A percentile compares a stretch with the other conserved stretches of the same genome.
Conservation (phyloP, 345 rosid species). For the Eutrema yunnanense region DNA sequence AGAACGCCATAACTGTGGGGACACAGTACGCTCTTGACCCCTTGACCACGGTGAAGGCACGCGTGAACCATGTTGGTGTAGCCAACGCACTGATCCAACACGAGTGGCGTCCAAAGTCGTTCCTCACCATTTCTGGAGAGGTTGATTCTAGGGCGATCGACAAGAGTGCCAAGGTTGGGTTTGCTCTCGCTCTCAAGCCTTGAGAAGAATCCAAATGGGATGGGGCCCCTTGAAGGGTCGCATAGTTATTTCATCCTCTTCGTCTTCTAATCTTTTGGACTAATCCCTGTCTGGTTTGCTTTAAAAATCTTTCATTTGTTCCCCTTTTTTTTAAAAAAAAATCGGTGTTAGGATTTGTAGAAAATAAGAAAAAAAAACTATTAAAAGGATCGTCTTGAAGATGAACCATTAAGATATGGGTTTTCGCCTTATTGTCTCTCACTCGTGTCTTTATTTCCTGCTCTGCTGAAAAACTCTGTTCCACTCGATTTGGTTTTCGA, state of each 20-base stretch:
- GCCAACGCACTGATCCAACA: slow-evolving; percentile 95
- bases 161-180: slow-evolving; percentile 85
- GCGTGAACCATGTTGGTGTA: slow-evolving; percentile 76
- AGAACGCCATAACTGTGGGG: slow-evolving; percentile 74
- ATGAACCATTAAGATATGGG: not conserved
- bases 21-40: slow-evolving; percentile 90
- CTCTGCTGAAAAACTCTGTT: not conserved
- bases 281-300: slow-evolving; percentile 10
- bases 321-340: not conserved
- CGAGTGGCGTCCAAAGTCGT: slow-evolving; percentile 88
- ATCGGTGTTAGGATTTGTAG: slow-evolving; percentile 32
- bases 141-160: slow-evolving; percentile 88
- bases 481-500: not conserved
- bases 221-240: slow-evolving; percentile 15
- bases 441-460: not conserved
- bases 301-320: slow-evolving; percentile 20
- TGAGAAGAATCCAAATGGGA: slow-evolving; percentile 33
- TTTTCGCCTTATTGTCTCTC: not conserved
- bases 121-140: slow-evolving; percentile 83
- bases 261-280: slow-evolving; percentile 7
- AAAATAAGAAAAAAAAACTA: slow-evolving; percentile 20
- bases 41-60: slow-evolving; percentile 80
- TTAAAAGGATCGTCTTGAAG: slow-evolving; percentile 13
- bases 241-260: slow-evolving; percentile 4
- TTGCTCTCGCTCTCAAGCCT: slow-evolving; percentile 88